Conservation (phyloP, 176 grass and related monocot species). For the Carex myosuroides region DNA sequence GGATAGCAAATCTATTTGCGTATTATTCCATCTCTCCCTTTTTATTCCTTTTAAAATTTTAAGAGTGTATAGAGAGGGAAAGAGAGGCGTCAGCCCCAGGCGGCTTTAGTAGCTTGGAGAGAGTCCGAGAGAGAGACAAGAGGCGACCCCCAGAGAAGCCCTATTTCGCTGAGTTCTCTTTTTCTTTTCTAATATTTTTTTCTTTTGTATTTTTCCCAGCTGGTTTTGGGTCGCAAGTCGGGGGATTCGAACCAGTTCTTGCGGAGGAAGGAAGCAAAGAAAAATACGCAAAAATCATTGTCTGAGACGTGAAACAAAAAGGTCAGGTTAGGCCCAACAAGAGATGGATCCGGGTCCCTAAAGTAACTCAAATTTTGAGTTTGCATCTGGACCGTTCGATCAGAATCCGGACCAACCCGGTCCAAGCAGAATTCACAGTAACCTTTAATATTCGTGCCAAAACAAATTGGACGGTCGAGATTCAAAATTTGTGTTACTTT, state of each 20-base stretch:
- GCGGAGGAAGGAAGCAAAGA: constrained; percentile 16
- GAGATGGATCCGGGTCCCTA: no score
- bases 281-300: not conserved
- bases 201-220: not conserved
- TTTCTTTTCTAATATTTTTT: not conserved
- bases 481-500: no score
- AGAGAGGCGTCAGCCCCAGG: not conserved
- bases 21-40: not conserved
- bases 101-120: not conserved
- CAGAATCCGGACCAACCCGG: no score
- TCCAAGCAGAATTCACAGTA: no score
- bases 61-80: not conserved
- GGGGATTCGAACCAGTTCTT: not conserved
- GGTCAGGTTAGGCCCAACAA: not conserved
- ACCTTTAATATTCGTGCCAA: no score
- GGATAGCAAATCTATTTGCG: not conserved
- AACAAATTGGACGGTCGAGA: no score
- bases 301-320: not conserved
- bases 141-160: not conserved
- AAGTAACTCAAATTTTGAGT: no score
- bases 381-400: no score
- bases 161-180: not conserved
- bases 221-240: not conserved
- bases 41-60: not conserved
- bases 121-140: not conserved